These are phyloP conservation scores for Leccinum pallidistipes DNA, from an alignment of 1,284 basidiomycete species.

Conservation along the genomic window DNA sequence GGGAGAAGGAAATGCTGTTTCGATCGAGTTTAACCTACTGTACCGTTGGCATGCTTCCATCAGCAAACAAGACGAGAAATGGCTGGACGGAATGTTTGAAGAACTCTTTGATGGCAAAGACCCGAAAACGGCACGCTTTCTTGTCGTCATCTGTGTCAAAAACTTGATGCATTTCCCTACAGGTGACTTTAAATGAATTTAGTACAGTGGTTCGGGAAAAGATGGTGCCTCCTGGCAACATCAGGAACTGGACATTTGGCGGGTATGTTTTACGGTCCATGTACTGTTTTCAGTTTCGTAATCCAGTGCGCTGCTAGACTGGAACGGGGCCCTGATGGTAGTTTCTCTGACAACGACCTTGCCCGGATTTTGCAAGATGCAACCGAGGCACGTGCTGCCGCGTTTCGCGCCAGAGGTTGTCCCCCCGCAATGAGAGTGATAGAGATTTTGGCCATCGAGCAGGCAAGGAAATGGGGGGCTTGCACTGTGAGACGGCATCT, in stretches of 20 bases:
- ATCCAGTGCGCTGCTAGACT: constrained; percentile 39
- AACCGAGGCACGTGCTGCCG: constrained; percentile 64
- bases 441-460: constrained; percentile 72
- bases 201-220: constrained; percentile 37
- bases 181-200: constrained; percentile 50
- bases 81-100: constrained; percentile 55
- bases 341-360: constrained; percentile 69
- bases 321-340: constrained; percentile 51
- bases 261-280: constrained; percentile 38
- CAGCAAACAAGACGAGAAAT: constrained; percentile 57
- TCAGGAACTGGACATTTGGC: constrained; percentile 53
- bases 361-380: constrained; percentile 66
- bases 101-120: constrained; percentile 45
- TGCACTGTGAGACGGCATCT: constrained; percentile 58
- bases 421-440: constrained; percentile 69
- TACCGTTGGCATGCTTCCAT: constrained; percentile 77
- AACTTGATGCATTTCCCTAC: constrained; percentile 3
- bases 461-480: constrained; percentile 69
- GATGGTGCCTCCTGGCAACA: constrained; percentile 38
- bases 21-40: constrained; percentile 73
- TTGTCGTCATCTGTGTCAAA: constrained; percentile 9
- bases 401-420: constrained; percentile 73
- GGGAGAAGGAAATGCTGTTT: constrained; percentile 71
- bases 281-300: constrained; percentile 1
- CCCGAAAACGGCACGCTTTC: constrained; percentile 37